These are phyloP conservation scores for Pyricularia grisea DNA, from an alignment of 2,329 filamentous ascomycete species.

Conservation along the genomic window DNA sequence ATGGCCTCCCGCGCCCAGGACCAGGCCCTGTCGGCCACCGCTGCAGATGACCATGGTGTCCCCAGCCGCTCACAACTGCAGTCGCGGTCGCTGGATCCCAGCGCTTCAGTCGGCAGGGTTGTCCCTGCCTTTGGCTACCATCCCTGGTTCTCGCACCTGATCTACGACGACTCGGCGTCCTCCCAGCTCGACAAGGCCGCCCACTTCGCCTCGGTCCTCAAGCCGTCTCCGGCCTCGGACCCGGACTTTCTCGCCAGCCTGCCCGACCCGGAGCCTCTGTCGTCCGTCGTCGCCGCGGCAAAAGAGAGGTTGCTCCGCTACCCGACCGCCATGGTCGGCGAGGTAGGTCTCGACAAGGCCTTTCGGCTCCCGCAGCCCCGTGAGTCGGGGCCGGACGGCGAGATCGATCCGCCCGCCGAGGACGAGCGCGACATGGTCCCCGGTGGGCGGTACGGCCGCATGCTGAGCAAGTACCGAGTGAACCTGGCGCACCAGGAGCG, in stretches of 20 bases:
- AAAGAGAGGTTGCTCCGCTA: constrained; percentile 43
- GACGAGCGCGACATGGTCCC: constrained; percentile 46
- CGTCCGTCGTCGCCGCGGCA: constrained; percentile 35
- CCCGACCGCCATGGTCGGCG: constrained; percentile 61
- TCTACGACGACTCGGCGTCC: constrained; percentile 49
- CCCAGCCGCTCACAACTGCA: constrained; percentile 14
- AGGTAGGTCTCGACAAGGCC: constrained; percentile 68
- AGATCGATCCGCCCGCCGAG: constrained; percentile 13
- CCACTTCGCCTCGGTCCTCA: constrained; percentile 61
- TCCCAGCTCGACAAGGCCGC: constrained; percentile 26
- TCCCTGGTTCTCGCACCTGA: constrained; percentile 74
- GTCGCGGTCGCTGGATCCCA: neutral
- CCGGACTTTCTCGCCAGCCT: constrained; percentile 37
- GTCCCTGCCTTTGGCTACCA: constrained; percentile 80
- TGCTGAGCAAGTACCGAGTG: constrained; percentile 59
- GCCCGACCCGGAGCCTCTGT: constrained; percentile 48
- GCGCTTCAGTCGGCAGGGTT: constrained; percentile 13
- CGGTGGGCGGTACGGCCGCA: constrained; percentile 60
- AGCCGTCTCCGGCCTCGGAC: constrained; percentile 38
- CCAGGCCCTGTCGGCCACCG: constrained; percentile 58
- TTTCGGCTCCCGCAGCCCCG: constrained; percentile 59
- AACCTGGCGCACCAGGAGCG: constrained; percentile 57
- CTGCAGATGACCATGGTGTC: constrained; percentile 45
- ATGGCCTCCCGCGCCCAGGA: constrained; percentile 73
- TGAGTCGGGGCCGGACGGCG: constrained; percentile 1